Evolutionary conservation across 2,329 filamentous ascomycete genomes (phyloP).

Genomic region (Bipolaris sorokiniana): DNA sequence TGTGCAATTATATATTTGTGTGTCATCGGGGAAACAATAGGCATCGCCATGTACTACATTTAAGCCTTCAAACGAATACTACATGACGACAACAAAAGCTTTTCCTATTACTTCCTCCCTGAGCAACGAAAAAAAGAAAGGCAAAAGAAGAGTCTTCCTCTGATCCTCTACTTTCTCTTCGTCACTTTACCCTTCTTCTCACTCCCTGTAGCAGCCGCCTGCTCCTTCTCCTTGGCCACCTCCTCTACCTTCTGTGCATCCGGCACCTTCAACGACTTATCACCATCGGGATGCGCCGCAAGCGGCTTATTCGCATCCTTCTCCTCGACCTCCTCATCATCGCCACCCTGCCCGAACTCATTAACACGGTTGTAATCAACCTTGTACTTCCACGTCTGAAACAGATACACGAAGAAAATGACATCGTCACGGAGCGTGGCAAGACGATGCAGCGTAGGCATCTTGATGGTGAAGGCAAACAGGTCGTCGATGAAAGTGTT

Average conservation of each 20-base stretch:
- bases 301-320: constrained; percentile 54
- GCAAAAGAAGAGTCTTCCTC: background rate
- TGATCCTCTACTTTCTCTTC: constrained; percentile 36
- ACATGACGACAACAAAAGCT: too few species aligned
- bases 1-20: too few species aligned
- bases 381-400: constrained; percentile 92
- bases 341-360: constrained; percentile 98
- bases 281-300: constrained; percentile 40
- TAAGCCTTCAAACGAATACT: too few species aligned
- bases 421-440: constrained; percentile 93
- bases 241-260: constrained; percentile 24
- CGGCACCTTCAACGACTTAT: constrained; percentile 35
- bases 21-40: too few species aligned
- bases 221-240: constrained; percentile 25
- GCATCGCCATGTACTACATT: too few species aligned
- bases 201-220: constrained; percentile 29
- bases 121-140: background rate
- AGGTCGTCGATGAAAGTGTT: constrained; percentile 99
- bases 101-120: too few species aligned
- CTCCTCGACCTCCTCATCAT: constrained; percentile 69
- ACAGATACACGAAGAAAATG: constrained; percentile 97
- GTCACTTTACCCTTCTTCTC: constrained; percentile 38
- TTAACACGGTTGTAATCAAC: constrained; percentile 92
- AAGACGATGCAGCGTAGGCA: constrained; percentile 91
- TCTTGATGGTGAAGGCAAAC: constrained; percentile 99